Base-by-base conservation (phyloP, 768 basidiomycete genomes). In the Pluteus cervinus region DNA sequence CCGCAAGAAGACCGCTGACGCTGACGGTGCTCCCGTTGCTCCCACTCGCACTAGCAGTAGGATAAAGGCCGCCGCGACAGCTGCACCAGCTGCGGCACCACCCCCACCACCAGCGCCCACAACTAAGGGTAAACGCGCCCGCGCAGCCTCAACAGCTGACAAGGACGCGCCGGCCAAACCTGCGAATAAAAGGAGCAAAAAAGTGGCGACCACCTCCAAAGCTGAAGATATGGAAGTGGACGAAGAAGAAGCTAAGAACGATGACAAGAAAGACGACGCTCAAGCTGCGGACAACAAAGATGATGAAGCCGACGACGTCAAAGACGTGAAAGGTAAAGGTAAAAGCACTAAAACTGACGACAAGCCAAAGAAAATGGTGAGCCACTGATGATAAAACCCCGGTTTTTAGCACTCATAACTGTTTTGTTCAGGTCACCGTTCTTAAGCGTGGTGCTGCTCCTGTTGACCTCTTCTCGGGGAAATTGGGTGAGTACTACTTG, bases 401-500 rank as follows among this genome's bases (percentile, higher is more conserved):
- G 8, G 24, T 25, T 31, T 15, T 26, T 6, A 26, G 11, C 32
- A 33, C 34, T 25, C 42, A 29, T 38, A 45, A 30, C 15, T 24
- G 11, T 33, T 25, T 17, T 12, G 12, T 15, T 20, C 22, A 59
- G 54, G 53, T 55, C 28, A 57, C 52, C 35, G 67, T 77, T 5
- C 29, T 79, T 23, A 75, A 73, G 52, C 58, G 74, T 17, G 75
- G 75, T 11, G 66, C 68, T 11, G 76, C 74, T 5, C 76, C 76
- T 21, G 74, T 78, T 3, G 76, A 79, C 48, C 62, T 68, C 1
- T 31, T 37, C 20, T 75, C 73, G 12, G 51, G 54, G 12, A 60
- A 55, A 50, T 67, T 73, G 37, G 47, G 75, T 75, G 44, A 49
- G 73, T 69, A 7, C 9, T 42, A n/a, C 12, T 33, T 25, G 9